Conservation (phyloP, 2,329 filamentous ascomycete genomes). For the Juglanconis sp. region DNA sequence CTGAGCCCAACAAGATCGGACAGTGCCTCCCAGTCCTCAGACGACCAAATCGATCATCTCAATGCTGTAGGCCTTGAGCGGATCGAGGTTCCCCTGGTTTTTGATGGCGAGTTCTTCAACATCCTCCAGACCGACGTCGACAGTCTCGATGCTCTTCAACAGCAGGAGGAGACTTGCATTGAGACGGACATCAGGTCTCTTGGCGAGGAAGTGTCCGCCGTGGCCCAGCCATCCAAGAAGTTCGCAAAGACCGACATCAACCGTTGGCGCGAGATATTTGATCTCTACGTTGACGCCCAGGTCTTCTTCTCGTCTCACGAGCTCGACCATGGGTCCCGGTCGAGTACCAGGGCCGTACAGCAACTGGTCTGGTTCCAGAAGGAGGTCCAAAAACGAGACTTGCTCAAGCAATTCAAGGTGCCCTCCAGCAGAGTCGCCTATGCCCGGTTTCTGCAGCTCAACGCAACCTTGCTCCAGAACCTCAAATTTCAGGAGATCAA, state of each 20-base stretch:
- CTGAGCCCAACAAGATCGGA: not conserved
- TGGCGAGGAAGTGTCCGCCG: constrained; percentile 59
- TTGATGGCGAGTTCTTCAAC: constrained; percentile 77
- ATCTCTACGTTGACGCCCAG: constrained; percentile 74
- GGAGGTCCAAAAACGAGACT: constrained; percentile 58
- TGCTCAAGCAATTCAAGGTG: constrained; percentile 63
- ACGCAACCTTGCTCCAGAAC: constrained; percentile 72
- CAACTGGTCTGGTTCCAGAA: constrained; percentile 70
- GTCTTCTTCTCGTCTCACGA: constrained; percentile 82
- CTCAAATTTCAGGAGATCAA: constrained; percentile 85
- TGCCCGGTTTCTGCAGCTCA: constrained; percentile 67
- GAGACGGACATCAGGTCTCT: constrained; percentile 61
- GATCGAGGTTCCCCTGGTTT: constrained; percentile 73
- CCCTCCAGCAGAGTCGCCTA: constrained; percentile 63
- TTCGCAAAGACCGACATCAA: constrained; percentile 66
- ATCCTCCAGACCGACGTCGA: constrained; percentile 70
- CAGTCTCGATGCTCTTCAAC: constrained; percentile 65
- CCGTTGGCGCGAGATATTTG: constrained; percentile 77
- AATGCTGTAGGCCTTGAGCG: constrained; percentile 23
- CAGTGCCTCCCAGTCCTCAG: not conserved
- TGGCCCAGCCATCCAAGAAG: constrained; percentile 58
- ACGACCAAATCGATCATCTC: constrained; percentile 3
- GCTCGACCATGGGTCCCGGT: constrained; percentile 63
- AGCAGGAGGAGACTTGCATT: constrained; percentile 62
- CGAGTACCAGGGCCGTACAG: constrained; percentile 61